Base-by-base conservation (phyloP, 805 yeast species). In the Metschnikowia continentalis region DNA sequence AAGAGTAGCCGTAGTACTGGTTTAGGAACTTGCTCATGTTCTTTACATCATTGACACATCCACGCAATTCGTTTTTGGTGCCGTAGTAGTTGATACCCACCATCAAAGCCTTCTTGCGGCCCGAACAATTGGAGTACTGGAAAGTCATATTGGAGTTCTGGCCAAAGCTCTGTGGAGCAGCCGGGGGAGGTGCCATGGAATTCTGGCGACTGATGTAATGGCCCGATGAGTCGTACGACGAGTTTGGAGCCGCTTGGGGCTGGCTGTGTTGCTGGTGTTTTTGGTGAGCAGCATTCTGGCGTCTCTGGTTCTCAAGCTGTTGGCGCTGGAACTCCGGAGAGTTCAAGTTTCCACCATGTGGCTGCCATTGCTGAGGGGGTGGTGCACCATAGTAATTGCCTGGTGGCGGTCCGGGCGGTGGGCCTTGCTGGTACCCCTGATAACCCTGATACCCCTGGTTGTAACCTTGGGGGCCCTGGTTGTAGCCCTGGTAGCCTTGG, bases 41-140 rank as follows among this genome's bases (percentile, higher is more conserved):
- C 46, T 75, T 67, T 15, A 77, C 89, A 66, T 88, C 96, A 61
- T 89, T 89, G 61, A 89, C 85, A 65, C 96, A 88, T 1, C 96
- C 96, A 41, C 82, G 73, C 43, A 89, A 69, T 54, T 75, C 79
- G 61, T 81, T 84, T 45, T 64, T 66, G 3, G 84, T 69, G 6
- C 90, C 90, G 53, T 80, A 73, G 67, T 89, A 89, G 69, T 89
- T 89, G 65, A 86, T 83, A 11, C 96, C 96, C 50, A 89, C 75
- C 46, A 88, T 62, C 49, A 89, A 64, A 2, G 96, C 96, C 67
- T 88, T 89, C 54, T 82, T 78, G 33, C 75, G 74, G 13, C 96
- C 95, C 5, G 79, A 70, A 71, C 91, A 85, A 59, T 81, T 78
- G 10, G 92, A 84, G 65, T 83, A 83, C 62, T 82, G 84, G 60